Conservation (phyloP, 208 protist genomes). For the Trichomonas gallinae region DNA sequence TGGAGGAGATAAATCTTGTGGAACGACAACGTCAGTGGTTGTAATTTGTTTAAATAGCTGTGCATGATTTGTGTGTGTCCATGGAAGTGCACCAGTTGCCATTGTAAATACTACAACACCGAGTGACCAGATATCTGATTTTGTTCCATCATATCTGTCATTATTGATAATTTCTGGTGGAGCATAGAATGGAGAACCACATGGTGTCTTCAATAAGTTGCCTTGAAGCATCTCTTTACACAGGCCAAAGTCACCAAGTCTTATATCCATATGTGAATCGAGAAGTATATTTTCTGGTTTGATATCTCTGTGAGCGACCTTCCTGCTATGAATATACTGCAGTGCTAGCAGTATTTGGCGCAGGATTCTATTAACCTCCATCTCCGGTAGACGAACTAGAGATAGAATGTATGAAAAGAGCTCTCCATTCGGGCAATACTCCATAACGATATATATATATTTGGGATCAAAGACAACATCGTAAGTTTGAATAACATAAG, state of each 20-base stretch:
- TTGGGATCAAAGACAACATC: neutral
- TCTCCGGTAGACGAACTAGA: neutral
- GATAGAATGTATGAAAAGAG: neutral
- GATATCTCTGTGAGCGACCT: neutral
- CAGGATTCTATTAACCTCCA: neutral
- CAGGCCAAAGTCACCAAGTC: neutral
- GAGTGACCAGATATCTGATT: neutral
- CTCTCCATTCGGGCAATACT: neutral
- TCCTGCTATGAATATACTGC: neutral
- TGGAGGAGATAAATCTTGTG: neutral
- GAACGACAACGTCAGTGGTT: neutral
- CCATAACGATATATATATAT: neutral
- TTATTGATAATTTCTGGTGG: neutral
- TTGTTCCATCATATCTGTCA: neutral
- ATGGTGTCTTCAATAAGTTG: neutral
- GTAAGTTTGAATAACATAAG: neutral
- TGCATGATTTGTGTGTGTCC: neutral
- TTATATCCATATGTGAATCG: neutral
- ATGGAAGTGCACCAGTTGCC: neutral
- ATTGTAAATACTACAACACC: neutral
- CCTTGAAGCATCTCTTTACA: neutral
- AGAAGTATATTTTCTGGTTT: conserved; percentile 1
- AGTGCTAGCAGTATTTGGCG: neutral
- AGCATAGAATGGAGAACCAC: neutral
- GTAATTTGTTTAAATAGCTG: neutral